Evolutionary conservation across 2,329 filamentous ascomycete genomes (phyloP).

Genomic region (Neopestalotiopsis sp.): DNA sequence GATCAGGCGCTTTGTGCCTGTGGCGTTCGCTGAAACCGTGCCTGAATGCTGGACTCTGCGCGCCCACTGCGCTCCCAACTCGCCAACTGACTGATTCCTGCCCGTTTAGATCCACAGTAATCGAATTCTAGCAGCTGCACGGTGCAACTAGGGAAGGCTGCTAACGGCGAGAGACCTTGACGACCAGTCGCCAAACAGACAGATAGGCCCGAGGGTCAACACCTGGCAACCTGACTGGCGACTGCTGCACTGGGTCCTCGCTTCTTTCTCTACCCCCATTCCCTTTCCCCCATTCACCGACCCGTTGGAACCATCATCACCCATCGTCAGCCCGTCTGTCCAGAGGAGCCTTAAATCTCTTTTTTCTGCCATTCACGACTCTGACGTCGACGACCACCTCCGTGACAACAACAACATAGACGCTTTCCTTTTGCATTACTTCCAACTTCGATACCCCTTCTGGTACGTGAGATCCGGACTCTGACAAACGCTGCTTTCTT

Average conservation of each 20-base stretch:
- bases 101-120: neutral
- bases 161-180: neutral
- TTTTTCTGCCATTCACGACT: constrained; percentile 5
- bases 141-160: neutral
- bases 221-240: constrained; percentile 7
- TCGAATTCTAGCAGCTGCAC: neutral
- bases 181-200: neutral
- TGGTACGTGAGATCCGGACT: neutral
- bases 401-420: neutral
- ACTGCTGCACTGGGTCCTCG: neutral
- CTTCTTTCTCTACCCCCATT: neutral
- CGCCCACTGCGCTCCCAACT: neutral
- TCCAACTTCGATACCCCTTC: neutral
- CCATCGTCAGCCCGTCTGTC: neutral
- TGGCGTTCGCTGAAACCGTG: neutral
- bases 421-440: neutral
- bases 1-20: neutral
- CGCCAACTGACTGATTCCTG: neutral
- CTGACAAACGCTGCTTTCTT: neutral
- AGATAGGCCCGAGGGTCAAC: neutral
- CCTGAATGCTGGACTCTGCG: neutral
- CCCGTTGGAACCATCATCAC: constrained; percentile 5
- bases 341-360: constrained; percentile 4
- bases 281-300: constrained; percentile 5
- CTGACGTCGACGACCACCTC: neutral